Evolutionary conservation across 192 early-diverging fungal genomes (phyloP).

Genomic region (Jimgerdemannia flammicorona): DNA sequence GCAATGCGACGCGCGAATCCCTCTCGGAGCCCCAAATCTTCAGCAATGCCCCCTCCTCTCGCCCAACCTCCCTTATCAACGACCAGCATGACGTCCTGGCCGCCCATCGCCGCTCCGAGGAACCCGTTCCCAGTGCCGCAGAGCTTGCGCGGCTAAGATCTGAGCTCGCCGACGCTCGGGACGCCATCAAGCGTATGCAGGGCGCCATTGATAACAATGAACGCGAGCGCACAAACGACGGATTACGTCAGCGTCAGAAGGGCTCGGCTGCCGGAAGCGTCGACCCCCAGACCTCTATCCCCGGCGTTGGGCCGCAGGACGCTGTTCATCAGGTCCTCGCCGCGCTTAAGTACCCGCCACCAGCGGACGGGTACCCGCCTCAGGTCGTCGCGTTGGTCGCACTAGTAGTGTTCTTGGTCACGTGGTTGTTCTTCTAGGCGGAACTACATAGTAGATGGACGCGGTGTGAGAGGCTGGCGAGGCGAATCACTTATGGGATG

Average conservation of each 20-base stretch:
- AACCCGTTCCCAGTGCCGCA: background rate
- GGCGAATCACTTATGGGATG: background rate
- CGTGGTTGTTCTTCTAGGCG: conserved; percentile 58
- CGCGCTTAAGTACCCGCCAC: conserved; percentile 23
- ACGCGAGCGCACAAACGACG: conserved; percentile 8
- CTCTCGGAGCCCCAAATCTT: background rate
- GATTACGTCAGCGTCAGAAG: conserved; percentile 6
- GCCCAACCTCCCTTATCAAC: background rate
- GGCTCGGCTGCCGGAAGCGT: conserved; percentile 1
- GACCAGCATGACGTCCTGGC: background rate
- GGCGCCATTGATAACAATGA: conserved; percentile 6
- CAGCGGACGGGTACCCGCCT: conserved; percentile 59
- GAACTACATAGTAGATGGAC: background rate
- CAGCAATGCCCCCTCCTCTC: background rate
- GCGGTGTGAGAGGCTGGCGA: no score
- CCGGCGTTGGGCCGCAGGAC: conserved; percentile 15
- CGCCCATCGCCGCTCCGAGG: background rate
- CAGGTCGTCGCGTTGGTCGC: conserved; percentile 58
- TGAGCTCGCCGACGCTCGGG: conserved; percentile 2
- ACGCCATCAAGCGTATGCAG: conserved; percentile 20
- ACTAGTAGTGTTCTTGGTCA: conserved; percentile 53
- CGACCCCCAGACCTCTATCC: background rate
- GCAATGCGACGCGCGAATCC: background rate
- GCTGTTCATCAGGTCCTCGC: conserved; percentile 33
- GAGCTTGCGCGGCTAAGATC: background rate